phyloP scores from a whole-genome alignment of 2,329 filamentous ascomycete genomes.

The Venturia carpophila region DNA sequence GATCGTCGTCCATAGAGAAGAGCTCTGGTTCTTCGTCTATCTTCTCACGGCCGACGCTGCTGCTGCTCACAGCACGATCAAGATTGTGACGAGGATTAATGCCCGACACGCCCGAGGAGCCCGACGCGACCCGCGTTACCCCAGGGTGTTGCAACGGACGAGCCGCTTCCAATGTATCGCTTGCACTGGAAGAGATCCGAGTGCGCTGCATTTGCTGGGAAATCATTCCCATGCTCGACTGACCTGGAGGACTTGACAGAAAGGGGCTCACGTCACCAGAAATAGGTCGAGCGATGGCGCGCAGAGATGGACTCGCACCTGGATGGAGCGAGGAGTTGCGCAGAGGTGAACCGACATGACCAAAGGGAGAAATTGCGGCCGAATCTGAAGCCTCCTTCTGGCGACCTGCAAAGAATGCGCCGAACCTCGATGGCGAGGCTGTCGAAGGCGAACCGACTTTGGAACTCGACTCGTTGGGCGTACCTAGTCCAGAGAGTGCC shows the following conservation, averaged over 20 bases:
- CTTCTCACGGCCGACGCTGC: slow-evolving; percentile 33
- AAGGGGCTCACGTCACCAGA: slow-evolving; percentile 44
- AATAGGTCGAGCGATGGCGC: slow-evolving; percentile 34
- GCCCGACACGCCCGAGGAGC: slow-evolving; percentile 27
- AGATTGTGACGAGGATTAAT: slow-evolving; percentile 26
- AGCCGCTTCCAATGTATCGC: slow-evolving; percentile 28
- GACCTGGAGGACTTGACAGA: slow-evolving; percentile 48
- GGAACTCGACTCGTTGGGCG: slow-evolving; percentile 37
- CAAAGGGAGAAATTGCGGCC: slow-evolving; percentile 42
- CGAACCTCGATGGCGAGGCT: slow-evolving; percentile 56
- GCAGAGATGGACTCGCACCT: slow-evolving; percentile 43
- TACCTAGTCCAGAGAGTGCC: slow-evolving; percentile 44
- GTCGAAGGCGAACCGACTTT: slow-evolving; percentile 46
- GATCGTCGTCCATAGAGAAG: slow-evolving; percentile 35
- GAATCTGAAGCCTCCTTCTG: slow-evolving; percentile 22
- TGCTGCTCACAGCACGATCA: slow-evolving; percentile 33
- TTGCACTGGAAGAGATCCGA: slow-evolving; percentile 31
- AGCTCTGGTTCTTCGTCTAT: slow-evolving; percentile 38
- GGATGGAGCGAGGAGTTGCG: slow-evolving; percentile 51
- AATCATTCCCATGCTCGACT: slow-evolving; percentile 54
- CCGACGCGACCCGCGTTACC: slow-evolving; percentile 43
- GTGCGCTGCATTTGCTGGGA: slow-evolving; percentile 48
- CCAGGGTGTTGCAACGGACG: slow-evolving; percentile 52
- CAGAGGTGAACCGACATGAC: slow-evolving; percentile 58
- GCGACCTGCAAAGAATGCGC: slow-evolving; percentile 46